Conservation (phyloP, 176 grass and related monocot species). For the Musa troglodytarum region DNA sequence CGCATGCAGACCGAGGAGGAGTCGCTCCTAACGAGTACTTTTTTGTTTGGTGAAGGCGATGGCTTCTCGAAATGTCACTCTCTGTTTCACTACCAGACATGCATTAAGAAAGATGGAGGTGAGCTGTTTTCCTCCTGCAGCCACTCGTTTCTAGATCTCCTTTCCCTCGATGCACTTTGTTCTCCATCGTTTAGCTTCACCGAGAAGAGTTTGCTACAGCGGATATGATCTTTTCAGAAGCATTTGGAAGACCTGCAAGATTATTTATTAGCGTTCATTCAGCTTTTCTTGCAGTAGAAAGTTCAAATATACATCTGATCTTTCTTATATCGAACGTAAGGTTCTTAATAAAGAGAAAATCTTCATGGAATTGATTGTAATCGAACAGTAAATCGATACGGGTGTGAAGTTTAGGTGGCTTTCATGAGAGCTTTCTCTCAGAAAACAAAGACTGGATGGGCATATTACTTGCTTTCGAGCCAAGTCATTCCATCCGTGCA, state of each 20-base stretch:
- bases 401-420: no score
- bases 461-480: no score
- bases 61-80: not conserved
- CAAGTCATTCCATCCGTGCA: no score
- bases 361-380: no score
- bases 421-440: no score
- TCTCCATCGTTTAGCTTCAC: not conserved
- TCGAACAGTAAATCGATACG: no score
- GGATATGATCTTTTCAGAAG: not conserved
- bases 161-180: not conserved
- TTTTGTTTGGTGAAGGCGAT: not conserved
- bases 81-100: not conserved
- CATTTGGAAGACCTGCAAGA: not conserved
- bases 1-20: not conserved
- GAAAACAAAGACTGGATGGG: no score
- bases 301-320: no score
- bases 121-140: not conserved
- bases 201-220: not conserved
- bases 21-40: conserved; percentile 3
- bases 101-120: not conserved
- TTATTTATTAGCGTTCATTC: no score
- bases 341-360: no score
- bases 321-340: no score
- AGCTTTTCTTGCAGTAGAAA: no score
- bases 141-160: not conserved